Evolutionary conservation across 148 eudicot genomes (phyloP), one percentile per base, ranked within the genome.

Genomic region (Cornus controversa): DNA sequence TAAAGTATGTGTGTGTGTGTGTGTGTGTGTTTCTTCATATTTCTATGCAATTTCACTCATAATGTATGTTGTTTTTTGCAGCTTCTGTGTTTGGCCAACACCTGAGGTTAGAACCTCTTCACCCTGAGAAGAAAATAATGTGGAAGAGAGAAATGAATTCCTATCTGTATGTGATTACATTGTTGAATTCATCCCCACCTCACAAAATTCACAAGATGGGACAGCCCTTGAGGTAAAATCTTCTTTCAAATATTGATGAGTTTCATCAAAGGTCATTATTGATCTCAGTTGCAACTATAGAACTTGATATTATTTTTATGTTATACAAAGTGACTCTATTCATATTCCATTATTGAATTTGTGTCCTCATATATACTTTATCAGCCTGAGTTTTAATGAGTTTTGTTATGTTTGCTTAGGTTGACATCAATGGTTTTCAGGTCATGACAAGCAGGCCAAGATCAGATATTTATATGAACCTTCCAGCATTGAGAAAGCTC

Each of bases 131-230:
- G 82, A 93, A 90, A 78, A 27, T 81, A 79, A 93, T 87, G 94
- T 96, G 99, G 99, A 93, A 87, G 79, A 88, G 92, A 82, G 99
- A 96, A 82, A 96, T 96, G 98, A 91, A 90, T 69, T 96, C 50
- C 86, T 92, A 60, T 89, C 98, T 16, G 88, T 96, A n/a, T 96
- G 99, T 72, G 99, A 96, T 69, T 89, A 87, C 84, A 92, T 96
- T 66, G 88, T 92, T 18, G 99, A 96, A 81, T 84, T 88, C 71
- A 63, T 74, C 28, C 90, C 92, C 9, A 42, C 78, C 8, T 70
- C 83, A n/a, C 86, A 83, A 28, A 74, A 26, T 69, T 75, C 89
- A 14, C 80, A 84, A 65, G 89, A 90, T 69, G 94, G 87, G 24
- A 42, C 45, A 40, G 10, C 45, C 7, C 45, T 40, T 6, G 45